Evolutionary conservation across 108 stramenopile species (phyloP).

Genomic region (Cyclotella distinguenda): DNA sequence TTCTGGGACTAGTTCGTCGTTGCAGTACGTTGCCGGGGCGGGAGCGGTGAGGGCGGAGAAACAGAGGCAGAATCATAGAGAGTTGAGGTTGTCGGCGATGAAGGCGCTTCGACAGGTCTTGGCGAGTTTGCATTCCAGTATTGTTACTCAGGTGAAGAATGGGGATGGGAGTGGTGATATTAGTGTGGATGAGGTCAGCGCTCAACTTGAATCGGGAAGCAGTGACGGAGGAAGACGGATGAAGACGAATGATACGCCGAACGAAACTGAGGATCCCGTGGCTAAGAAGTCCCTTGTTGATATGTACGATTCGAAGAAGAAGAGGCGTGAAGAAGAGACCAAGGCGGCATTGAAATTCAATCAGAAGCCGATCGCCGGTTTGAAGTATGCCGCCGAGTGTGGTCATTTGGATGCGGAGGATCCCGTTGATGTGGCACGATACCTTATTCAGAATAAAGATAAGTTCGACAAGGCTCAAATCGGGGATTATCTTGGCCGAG

Average conservation of each 20-base stretch:
- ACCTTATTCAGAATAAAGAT: constrained; percentile 85
- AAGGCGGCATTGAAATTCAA: constrained; percentile 94
- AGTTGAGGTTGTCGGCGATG: constrained; percentile 80
- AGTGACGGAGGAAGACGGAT: constrained; percentile 9
- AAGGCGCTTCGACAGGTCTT: constrained; percentile 77
- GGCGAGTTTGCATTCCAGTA: constrained; percentile 81
- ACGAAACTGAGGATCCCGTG: constrained; percentile 10
- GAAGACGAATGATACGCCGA: constrained; percentile 8
- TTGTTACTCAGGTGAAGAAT: constrained; percentile 60
- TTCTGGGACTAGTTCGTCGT: constrained; percentile 36
- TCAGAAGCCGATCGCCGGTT: constrained; percentile 90
- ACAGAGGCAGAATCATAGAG: constrained; percentile 63
- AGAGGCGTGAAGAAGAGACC: constrained; percentile 83
- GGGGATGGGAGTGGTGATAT: constrained; percentile 21
- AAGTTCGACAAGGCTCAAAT: constrained; percentile 95
- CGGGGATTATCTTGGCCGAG: constrained; percentile 95
- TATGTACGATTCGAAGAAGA: constrained; percentile 92
- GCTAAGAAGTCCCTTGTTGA: constrained; percentile 67
- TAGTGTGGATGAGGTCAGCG: constrained; percentile 28
- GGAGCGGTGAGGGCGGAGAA: constrained; percentile 70
- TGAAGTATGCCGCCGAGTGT: constrained; percentile 80
- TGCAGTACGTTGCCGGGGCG: constrained; percentile 49
- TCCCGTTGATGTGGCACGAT: constrained; percentile 86
- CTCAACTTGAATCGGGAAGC: constrained; percentile 6
- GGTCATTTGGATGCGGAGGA: constrained; percentile 82